Conservation (phyloP, 179 eudicot species). For the Camellia oleifera region DNA sequence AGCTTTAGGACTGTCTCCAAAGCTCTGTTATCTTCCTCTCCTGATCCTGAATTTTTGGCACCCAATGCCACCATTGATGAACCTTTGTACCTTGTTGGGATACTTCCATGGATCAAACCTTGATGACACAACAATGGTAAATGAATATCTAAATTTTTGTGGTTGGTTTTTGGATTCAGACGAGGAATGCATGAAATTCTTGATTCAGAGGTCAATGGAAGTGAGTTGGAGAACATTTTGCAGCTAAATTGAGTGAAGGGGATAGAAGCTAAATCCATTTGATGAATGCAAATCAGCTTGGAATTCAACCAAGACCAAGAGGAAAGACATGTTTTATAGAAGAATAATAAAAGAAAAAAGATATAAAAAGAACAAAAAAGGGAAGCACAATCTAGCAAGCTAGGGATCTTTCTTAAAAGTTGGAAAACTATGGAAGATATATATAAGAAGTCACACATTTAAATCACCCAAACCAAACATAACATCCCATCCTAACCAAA, state of each 20-base stretch:
- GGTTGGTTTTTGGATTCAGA: neutral
- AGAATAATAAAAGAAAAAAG: neutral
- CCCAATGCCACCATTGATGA: conserved; percentile 4
- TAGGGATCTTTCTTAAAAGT: conserved; percentile 17
- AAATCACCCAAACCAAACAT: neutral
- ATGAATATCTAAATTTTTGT: neutral
- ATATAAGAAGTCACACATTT: neutral
- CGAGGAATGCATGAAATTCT: conserved; percentile 9
- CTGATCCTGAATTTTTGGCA: conserved; percentile 21
- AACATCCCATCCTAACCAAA: too few species aligned
- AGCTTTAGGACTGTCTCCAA: conserved; percentile 54
- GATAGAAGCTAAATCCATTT: conserved; percentile 16
- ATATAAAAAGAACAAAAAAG: conserved; percentile 5
- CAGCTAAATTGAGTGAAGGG: neutral
- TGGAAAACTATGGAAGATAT: neutral
- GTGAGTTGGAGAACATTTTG: conserved; percentile 14
- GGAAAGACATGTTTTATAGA: neutral
- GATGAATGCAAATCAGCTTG: neutral
- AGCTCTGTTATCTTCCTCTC: conserved; percentile 39
- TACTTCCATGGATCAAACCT: neutral
- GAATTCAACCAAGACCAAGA: neutral
- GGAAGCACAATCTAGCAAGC: conserved; percentile 8
- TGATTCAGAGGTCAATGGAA: conserved; percentile 11
- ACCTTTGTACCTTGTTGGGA: neutral
- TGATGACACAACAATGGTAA: neutral